Base-by-base conservation (phyloP, 202 grass and related monocot species). In the Bolboschoenoplectus hybrid region DNA sequence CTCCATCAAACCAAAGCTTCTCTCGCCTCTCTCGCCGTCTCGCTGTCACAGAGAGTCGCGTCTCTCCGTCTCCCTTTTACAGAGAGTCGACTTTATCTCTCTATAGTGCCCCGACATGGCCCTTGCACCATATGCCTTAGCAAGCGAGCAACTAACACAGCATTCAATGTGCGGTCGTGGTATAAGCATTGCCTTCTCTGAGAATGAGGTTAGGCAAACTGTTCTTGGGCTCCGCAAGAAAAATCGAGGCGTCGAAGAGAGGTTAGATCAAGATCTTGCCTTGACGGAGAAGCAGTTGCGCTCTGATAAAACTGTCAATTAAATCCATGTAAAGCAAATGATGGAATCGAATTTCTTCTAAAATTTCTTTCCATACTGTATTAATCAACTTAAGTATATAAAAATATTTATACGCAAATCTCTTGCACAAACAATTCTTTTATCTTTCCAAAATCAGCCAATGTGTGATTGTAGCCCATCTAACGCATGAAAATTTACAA, bases 151-250 rank as follows among this genome's bases (percentile, higher is more conserved):
- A 87, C 66, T 43, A 13, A 85, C 61, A 50, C 85, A 85, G 74
- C 66, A 36, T 2, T 85, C 87, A 17, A 86, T 50, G 73, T 49
- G 58, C 12, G 16, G 57, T 58, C 84, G 80, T 46, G n/a, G 46
- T 14, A 26, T 45, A 49, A 86, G 84, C 73, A 52, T 98, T 20
- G 91, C 90, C n/a, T 88, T 95, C 82, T 98, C 95, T 32, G 84
- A 92, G 9, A 93, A 88, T 65, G 91, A 60, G 64, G 86, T 97
- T 14, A 85, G 84, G 14, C 82, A 61, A 38, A 85, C 89, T 1
- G 91, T 93, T n/a, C 88, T 95, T 41, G 83, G 36, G 50, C 78
- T 97, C 40, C 85, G 78, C 57, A 58, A 78, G 11, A 38, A 39
- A 0, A 86, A 51, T 68, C 84, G 16, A 70, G 86, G 6, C 13